These are phyloP conservation scores for Staphylotrichum longicolle DNA, from an alignment of 495 filamentous ascomycete genomes.

Conservation along the genomic window DNA sequence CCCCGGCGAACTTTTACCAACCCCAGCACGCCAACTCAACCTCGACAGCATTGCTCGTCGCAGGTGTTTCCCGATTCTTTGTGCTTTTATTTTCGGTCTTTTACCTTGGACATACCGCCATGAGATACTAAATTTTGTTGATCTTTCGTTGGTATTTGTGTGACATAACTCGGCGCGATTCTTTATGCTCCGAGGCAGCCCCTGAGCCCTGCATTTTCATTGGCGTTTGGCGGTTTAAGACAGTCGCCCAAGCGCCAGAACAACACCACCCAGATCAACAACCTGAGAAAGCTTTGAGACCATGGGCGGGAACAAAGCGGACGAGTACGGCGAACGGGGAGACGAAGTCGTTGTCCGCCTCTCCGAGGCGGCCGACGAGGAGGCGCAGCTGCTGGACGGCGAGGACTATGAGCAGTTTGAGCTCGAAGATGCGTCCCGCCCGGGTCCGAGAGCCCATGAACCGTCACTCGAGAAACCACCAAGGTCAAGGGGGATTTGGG, in stretches of 20 bases:
- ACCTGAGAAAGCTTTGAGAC: neutral
- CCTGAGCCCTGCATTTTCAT: no score
- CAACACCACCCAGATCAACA: neutral
- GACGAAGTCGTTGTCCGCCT: constrained; percentile 5
- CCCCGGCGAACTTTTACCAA: no score
- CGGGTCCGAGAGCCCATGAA: neutral
- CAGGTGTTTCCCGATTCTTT: neutral
- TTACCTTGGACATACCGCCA: no score
- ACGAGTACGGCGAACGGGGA: neutral
- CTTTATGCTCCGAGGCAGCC: no score
- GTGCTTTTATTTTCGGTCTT: neutral
- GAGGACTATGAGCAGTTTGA: constrained; percentile 27
- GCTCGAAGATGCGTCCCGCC: constrained; percentile 18
- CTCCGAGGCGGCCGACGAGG: constrained; percentile 17
- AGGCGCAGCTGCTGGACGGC: constrained; percentile 27
- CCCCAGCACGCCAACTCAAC: no score
- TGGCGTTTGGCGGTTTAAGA: no score
- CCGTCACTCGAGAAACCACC: neutral
- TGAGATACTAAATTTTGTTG: no score
- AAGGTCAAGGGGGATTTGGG: neutral
- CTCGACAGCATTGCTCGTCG: neutral
- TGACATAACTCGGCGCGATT: no score
- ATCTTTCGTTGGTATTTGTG: no score
- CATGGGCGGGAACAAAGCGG: neutral
- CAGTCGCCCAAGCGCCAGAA: no score